Percentiles rank a stretch among this genome's conserved stretches.
Conservation (phyloP, 2,329 filamentous ascomycete genomes). For the Pleomassaria siparia region DNA sequence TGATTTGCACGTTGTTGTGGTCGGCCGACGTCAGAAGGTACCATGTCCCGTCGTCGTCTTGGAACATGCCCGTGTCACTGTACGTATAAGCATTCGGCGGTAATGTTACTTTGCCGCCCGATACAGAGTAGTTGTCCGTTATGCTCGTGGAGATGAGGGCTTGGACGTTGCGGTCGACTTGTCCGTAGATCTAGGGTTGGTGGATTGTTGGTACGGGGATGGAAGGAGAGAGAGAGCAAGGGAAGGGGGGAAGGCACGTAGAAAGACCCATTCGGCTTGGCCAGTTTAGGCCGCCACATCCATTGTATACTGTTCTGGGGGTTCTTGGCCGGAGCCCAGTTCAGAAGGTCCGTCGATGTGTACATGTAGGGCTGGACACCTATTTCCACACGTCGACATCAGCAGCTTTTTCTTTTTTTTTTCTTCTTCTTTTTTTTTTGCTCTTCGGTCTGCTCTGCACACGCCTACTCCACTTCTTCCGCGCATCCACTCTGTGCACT, state of each 20-base stretch:
- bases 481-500: too few species aligned
- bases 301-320: constrained; percentile 39
- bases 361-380: constrained; percentile 44
- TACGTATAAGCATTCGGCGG: constrained; percentile 45
- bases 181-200: constrained; percentile 42
- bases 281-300: constrained; percentile 47
- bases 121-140: constrained; percentile 34
- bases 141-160: constrained; percentile 38
- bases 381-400: constrained; percentile 13
- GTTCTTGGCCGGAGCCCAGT: constrained; percentile 39
- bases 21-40: constrained; percentile 46
- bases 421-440: background rate
- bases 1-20: constrained; percentile 47
- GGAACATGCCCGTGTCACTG: constrained; percentile 47
- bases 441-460: background rate
- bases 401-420: background rate
- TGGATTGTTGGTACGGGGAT: background rate
- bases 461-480: background rate
- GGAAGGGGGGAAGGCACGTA: constrained; percentile 26
- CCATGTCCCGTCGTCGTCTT: constrained; percentile 39
- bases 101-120: constrained; percentile 36
- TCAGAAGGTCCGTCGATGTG: constrained; percentile 44
- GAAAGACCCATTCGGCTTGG: constrained; percentile 45
- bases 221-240: background rate
- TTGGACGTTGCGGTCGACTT: constrained; percentile 45